phyloP scores from a whole-genome alignment of 176 grass and related monocot genomes.

The Coix lacrymajobi region DNA sequence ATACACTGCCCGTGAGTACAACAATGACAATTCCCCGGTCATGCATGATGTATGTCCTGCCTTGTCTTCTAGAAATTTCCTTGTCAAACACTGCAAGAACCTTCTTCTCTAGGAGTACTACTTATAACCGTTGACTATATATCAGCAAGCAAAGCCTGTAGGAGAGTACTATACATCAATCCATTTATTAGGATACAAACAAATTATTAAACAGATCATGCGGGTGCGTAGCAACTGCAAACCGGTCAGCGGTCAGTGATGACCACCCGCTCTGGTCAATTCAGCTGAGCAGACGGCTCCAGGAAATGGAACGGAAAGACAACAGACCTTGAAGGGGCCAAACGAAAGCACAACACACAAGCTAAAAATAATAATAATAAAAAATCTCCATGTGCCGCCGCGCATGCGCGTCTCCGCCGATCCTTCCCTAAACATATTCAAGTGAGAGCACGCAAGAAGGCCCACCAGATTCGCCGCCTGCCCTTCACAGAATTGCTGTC shows the following conservation, averaged over 20 bases:
- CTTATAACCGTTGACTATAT: constrained; percentile 4
- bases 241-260: neutral
- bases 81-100: constrained; percentile 38
- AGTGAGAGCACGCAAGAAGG: neutral
- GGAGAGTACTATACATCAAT: neutral
- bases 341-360: neutral
- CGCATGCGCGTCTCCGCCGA: constrained; percentile 20
- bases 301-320: constrained; percentile 30
- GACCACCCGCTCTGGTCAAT: neutral
- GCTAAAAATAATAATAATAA: neutral
- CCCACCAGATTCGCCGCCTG: neutral
- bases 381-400: neutral
- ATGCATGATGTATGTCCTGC: neutral
- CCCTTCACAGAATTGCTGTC: neutral
- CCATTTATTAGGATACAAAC: neutral
- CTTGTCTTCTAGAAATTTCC: constrained; percentile 18
- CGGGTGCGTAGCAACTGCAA: neutral
- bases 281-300: neutral
- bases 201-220: neutral
- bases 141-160: neutral
- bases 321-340: neutral
- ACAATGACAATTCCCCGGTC: neutral
- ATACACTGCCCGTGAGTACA: no score
- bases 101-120: no score
- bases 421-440: constrained; percentile 22